Conservation (phyloP, 2,329 filamentous ascomycete genomes). For the Colletotrichum sansevieriae region DNA sequence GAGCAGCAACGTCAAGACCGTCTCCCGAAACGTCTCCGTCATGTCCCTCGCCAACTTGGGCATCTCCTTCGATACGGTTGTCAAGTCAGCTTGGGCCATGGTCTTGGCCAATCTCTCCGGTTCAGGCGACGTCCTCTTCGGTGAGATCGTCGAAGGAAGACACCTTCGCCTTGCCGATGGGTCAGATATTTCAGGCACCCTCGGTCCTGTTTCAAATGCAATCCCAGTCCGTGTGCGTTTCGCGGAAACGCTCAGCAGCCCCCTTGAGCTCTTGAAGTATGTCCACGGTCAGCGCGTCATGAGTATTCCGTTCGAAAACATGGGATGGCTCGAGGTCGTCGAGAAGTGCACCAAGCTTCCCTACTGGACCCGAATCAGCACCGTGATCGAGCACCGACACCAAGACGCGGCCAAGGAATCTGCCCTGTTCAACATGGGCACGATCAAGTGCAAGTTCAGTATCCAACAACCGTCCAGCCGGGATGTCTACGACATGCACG, state of each 20-base stretch:
- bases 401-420: conserved; percentile 55
- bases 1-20: conserved; percentile 54
- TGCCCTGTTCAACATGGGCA: conserved; percentile 59
- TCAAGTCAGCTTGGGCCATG: conserved; percentile 71
- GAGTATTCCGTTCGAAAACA: conserved; percentile 62
- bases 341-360: conserved; percentile 67
- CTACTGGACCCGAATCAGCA: conserved; percentile 66
- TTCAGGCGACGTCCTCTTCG: conserved; percentile 67
- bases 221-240: conserved; percentile 64
- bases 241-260: conserved; percentile 57
- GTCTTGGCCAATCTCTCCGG: conserved; percentile 65
- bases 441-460: conserved; percentile 59
- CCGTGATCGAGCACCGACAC: conserved; percentile 65
- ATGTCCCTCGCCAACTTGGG: conserved; percentile 58
- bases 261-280: conserved; percentile 61
- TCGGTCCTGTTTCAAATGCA: conserved; percentile 62
- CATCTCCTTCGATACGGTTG: conserved; percentile 64
- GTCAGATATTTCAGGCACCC: conserved; percentile 68
- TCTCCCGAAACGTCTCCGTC: conserved; percentile 56
- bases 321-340: conserved; percentile 65
- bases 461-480: conserved; percentile 56
- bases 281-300: conserved; percentile 64
- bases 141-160: conserved; percentile 64
- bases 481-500: conserved; percentile 60
- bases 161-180: conserved; percentile 56